phyloP scores from a whole-genome alignment of 106 monocot genomes.

The Platanthera zijinensis region DNA sequence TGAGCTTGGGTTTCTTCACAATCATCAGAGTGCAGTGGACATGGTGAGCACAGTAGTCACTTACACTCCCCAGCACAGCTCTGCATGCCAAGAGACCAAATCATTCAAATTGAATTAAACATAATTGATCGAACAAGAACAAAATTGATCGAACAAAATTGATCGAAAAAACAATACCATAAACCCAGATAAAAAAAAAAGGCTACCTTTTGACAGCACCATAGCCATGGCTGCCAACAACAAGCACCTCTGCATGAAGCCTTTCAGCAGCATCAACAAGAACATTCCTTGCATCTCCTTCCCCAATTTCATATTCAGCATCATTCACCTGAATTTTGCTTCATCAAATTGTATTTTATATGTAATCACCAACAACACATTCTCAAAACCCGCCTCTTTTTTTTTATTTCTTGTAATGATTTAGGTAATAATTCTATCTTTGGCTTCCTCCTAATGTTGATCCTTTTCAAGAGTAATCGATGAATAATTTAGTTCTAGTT shows the following conservation, averaged over 20 bases:
- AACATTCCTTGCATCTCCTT: constrained; percentile 76
- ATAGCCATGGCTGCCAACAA: constrained; percentile 82
- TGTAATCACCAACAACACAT: too few species aligned
- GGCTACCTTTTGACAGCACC: constrained; percentile 57
- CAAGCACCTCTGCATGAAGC: constrained; percentile 59
- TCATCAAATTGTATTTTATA: background rate
- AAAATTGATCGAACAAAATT: too few species aligned
- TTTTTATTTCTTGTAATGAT: too few species aligned
- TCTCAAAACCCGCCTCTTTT: too few species aligned
- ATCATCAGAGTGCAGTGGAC: constrained; percentile 46
- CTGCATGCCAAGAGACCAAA: constrained; percentile 7
- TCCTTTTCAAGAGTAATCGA: too few species aligned
- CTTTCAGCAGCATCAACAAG: constrained; percentile 72
- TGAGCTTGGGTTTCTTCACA: constrained; percentile 39
- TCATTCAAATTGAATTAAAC: background rate
- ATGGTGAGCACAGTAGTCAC: constrained; percentile 45
- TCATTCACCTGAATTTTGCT: constrained; percentile 34
- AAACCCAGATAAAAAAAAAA: background rate
- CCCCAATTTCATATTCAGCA: constrained; percentile 33
- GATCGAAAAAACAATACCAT: too few species aligned
- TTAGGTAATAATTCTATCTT: too few species aligned
- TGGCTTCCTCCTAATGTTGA: too few species aligned
- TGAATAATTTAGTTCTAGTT: too few species aligned
- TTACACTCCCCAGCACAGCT: constrained; percentile 41
- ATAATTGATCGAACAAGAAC: too few species aligned